phyloP scores from a whole-genome alignment of 2,329 filamentous ascomycete species.

The Plenodomus lindquistii region DNA sequence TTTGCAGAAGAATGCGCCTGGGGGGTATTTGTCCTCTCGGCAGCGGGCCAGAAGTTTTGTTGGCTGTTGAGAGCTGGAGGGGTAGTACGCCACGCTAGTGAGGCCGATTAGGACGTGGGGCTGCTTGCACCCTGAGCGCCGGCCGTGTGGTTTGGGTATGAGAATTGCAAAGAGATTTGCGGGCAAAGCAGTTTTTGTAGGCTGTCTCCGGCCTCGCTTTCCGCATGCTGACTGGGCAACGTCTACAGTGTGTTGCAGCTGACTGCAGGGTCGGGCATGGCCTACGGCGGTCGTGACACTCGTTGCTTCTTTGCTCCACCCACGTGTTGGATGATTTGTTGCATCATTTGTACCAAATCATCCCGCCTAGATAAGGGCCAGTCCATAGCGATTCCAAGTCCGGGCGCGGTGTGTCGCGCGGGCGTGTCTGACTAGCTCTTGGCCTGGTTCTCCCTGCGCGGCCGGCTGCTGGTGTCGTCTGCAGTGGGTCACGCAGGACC shows the following conservation, averaged over 20 bases:
- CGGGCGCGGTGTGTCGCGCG: constrained; percentile 18
- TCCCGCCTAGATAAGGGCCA: constrained; percentile 32
- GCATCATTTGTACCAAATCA: constrained; percentile 23
- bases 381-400: constrained; percentile 31
- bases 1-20: constrained; percentile 19
- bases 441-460: constrained; percentile 22
- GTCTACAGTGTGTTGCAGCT: constrained; percentile 16
- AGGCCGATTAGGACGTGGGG: constrained; percentile 28
- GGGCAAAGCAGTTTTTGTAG: constrained; percentile 6
- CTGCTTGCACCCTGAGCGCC: constrained; percentile 18
- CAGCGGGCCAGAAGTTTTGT: constrained; percentile 22
- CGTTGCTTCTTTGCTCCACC: constrained; percentile 29
- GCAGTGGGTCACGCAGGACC: constrained; percentile 18
- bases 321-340: no score
- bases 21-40: constrained; percentile 24
- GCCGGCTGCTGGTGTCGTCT: constrained; percentile 25
- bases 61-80: constrained; percentile 31
- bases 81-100: constrained; percentile 24
- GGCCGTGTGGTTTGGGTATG: constrained; percentile 19
- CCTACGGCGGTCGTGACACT: constrained; percentile 13
- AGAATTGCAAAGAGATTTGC: constrained; percentile 18
- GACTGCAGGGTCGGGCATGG: constrained; percentile 8
- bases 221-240: constrained; percentile 8
- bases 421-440: constrained; percentile 16
- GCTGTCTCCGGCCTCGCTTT: constrained; percentile 5